Evolutionary conservation across 257 asterid genomes (phyloP).

Genomic region (Fraxinus americana): DNA sequence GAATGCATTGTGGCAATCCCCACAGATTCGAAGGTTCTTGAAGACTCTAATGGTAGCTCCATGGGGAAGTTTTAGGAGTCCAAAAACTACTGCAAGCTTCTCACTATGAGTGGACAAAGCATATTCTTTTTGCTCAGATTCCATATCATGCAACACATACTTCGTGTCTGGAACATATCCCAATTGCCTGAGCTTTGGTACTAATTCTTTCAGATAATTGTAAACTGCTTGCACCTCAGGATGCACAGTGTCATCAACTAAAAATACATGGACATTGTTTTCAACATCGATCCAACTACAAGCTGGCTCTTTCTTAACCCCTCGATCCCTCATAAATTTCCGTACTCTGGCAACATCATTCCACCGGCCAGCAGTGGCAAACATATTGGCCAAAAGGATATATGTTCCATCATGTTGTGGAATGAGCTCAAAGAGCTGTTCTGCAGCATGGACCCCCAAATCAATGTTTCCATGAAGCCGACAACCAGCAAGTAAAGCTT

Average conservation of each 20-base stretch:
- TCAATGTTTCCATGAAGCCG: constrained; percentile 65
- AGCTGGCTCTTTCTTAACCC: constrained; percentile 77
- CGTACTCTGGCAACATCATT: constrained; percentile 54
- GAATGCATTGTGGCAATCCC: constrained; percentile 71
- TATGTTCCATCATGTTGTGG: constrained; percentile 79
- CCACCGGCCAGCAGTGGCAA: constrained; percentile 62
- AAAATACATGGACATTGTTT: constrained; percentile 62
- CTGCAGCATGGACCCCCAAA: constrained; percentile 66
- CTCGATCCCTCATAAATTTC: constrained; percentile 69
- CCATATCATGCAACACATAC: constrained; percentile 67
- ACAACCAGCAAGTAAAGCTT: constrained; percentile 70
- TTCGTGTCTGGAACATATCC: constrained; percentile 75
- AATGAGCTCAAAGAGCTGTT: constrained; percentile 52
- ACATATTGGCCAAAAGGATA: constrained; percentile 65
- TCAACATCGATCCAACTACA: constrained; percentile 81
- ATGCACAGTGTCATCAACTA: constrained; percentile 68
- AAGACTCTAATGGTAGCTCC: constrained; percentile 65
- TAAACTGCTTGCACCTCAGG: constrained; percentile 61
- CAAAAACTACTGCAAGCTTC: constrained; percentile 76
- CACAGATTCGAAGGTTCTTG: constrained; percentile 74
- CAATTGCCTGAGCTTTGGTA: constrained; percentile 53
- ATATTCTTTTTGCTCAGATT: constrained; percentile 68
- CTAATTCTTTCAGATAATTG: constrained; percentile 50
- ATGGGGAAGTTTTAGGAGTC: constrained; percentile 61
- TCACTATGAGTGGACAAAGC: constrained; percentile 75